Conservation (phyloP, 2,329 filamentous ascomycete genomes). For the Proliferodiscus dingleyae region DNA sequence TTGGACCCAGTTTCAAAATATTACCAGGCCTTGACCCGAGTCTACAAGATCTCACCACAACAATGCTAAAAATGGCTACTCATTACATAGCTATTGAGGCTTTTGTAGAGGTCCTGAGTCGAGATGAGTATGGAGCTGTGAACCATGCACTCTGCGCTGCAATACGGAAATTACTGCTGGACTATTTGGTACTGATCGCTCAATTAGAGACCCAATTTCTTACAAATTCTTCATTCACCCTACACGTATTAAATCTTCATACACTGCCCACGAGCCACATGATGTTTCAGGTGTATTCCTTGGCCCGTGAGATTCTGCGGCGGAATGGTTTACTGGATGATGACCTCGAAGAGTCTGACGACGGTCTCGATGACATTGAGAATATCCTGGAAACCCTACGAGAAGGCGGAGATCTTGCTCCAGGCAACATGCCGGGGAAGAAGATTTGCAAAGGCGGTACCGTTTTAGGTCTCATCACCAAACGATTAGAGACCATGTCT, state of each 20-base stretch:
- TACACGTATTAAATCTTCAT: constrained; percentile 90
- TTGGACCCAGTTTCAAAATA: constrained; percentile 76
- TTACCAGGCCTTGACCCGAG: constrained; percentile 84
- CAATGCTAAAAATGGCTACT: constrained; percentile 90
- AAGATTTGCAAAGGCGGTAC: constrained; percentile 91
- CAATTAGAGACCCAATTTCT: constrained; percentile 92
- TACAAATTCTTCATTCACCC: constrained; percentile 81
- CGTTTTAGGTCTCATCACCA: constrained; percentile 82
- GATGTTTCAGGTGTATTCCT: constrained; percentile 81
- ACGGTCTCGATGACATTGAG: constrained; percentile 69
- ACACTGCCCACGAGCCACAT: constrained; percentile 87
- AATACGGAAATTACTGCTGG: constrained; percentile 83
- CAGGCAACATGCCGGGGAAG: constrained; percentile 63
- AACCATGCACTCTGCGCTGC: constrained; percentile 96
- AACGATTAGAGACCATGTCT: constrained; percentile 80
- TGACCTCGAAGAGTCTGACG: constrained; percentile 53
- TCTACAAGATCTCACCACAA: constrained; percentile 76
- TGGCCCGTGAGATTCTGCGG: constrained; percentile 82
- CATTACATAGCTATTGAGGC: constrained; percentile 88
- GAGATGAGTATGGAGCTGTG: constrained; percentile 87
- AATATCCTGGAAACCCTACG: constrained; percentile 88
- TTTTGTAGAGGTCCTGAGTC: constrained; percentile 90
- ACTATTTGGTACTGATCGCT: constrained; percentile 88
- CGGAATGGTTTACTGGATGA: constrained; percentile 85
- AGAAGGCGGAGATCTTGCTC: constrained; percentile 74